Conservation (phyloP, 2,329 filamentous ascomycete genomes). For the Penicillium fuscoglaucum region DNA sequence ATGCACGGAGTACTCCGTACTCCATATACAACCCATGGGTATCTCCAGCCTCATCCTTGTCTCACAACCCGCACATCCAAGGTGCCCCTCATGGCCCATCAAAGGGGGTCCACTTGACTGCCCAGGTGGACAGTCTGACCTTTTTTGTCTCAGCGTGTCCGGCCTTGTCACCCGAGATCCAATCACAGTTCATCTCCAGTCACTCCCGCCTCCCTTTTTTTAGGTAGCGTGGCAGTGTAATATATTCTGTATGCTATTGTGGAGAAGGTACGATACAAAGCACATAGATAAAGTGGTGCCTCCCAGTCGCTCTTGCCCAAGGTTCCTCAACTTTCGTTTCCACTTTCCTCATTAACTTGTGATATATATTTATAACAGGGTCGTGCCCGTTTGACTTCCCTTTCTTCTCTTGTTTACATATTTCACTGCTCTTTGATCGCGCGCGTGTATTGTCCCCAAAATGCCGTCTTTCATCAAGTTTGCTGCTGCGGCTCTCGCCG, state of each 20-base stretch:
- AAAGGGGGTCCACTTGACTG: conserved; percentile 1
- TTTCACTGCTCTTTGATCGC: neutral
- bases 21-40: neutral
- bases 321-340: conserved; percentile 14
- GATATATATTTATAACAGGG: conserved; percentile 1
- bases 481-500: conserved; percentile 33
- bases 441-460: conserved; percentile 4
- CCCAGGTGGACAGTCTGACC: neutral
- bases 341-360: conserved; percentile 1
- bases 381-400: neutral
- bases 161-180: neutral
- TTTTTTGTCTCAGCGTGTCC: conserved; percentile 5
- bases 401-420: conserved; percentile 1
- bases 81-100: neutral
- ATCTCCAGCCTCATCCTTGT: conserved; percentile 2
- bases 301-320: conserved; percentile 1
- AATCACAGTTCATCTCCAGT: neutral
- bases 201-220: conserved; percentile 13
- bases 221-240: conserved; percentile 5
- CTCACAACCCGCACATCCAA: neutral
- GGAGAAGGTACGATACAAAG: neutral
- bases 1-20: no score
- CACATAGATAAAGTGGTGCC: neutral
- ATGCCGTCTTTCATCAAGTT: conserved; percentile 38
- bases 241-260: neutral